These are phyloP conservation scores for Fusarium goolgardi DNA, from an alignment of 2,329 filamentous ascomycete genomes.

Conservation along the genomic window DNA sequence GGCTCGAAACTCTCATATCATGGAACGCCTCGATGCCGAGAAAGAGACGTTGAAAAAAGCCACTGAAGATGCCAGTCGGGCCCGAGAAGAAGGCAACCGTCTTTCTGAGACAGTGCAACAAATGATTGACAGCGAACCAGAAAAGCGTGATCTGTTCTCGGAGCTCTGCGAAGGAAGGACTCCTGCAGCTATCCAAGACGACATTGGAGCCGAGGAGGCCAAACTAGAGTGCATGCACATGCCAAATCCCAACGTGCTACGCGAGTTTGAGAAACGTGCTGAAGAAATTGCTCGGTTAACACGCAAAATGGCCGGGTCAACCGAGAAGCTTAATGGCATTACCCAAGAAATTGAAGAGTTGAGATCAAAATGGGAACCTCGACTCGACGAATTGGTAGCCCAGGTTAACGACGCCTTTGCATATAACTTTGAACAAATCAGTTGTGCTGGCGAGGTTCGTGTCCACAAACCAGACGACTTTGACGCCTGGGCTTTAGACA, in stretches of 20 bases:
- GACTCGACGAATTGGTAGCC: slow-evolving; percentile 78
- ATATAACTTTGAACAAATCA: slow-evolving; percentile 93
- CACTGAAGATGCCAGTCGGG: slow-evolving; percentile 53
- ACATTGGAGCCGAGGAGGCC: slow-evolving; percentile 79
- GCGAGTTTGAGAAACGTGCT: slow-evolving; percentile 80
- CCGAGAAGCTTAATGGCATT: slow-evolving; percentile 66
- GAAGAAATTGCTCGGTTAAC: slow-evolving; percentile 75
- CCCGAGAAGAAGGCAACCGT: slow-evolving; percentile 51
- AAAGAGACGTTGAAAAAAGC: slow-evolving; percentile 52
- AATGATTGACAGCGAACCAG: slow-evolving; percentile 55
- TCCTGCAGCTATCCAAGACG: slow-evolving; percentile 73
- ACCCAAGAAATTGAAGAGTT: slow-evolving; percentile 71
- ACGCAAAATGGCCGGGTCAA: slow-evolving; percentile 65
- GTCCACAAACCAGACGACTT: slow-evolving; percentile 94
- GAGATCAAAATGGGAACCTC: slow-evolving; percentile 82
- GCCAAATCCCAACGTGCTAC: slow-evolving; percentile 78
- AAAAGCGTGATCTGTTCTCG: slow-evolving; percentile 56
- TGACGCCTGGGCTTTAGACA: slow-evolving; percentile 91
- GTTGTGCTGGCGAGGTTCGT: slow-evolving; percentile 89
- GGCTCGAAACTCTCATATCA: slow-evolving; percentile 71
- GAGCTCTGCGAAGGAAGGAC: slow-evolving; percentile 62
- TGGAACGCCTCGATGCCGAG: slow-evolving; percentile 61
- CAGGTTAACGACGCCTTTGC: slow-evolving; percentile 92
- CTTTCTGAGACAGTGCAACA: slow-evolving; percentile 54
- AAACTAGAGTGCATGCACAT: slow-evolving; percentile 84